Evolutionary conservation across 1,284 basidiomycete genomes (phyloP).

Genomic region (Pulveroboletus sp.): DNA sequence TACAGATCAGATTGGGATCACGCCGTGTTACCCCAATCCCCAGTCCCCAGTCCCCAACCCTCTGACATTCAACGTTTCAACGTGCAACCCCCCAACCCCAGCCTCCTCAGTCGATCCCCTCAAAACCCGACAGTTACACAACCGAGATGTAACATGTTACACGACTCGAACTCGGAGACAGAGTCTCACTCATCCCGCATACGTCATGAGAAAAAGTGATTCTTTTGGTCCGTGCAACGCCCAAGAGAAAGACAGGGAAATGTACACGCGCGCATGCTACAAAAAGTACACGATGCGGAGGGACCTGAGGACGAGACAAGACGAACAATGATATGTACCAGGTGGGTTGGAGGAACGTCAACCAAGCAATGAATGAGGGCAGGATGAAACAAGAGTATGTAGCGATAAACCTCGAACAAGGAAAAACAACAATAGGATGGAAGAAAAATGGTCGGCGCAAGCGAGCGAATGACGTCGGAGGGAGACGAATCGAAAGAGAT

Average conservation of each 20-base stretch:
- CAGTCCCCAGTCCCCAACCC: too few species aligned
- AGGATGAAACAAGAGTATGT: neutral
- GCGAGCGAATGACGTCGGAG: neutral
- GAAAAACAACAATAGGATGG: neutral
- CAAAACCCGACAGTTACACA: too few species aligned
- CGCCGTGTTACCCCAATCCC: too few species aligned
- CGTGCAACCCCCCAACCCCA: too few species aligned
- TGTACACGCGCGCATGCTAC: conserved; percentile 23
- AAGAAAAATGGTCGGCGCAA: neutral
- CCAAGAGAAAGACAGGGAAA: neutral
- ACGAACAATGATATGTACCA: neutral
- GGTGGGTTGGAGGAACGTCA: neutral
- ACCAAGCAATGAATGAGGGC: conserved; percentile 5
- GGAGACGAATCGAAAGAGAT: neutral
- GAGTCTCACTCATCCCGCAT: too few species aligned
- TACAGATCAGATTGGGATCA: neutral
- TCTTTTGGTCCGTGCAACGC: neutral
- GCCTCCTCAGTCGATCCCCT: too few species aligned
- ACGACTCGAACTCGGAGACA: too few species aligned
- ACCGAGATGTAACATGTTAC: too few species aligned
- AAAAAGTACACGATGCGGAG: conserved; percentile 5
- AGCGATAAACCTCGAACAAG: neutral
- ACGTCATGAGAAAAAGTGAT: neutral
- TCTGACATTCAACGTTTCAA: too few species aligned
- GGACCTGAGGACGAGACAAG: neutral